Base-by-base conservation (phyloP, 805 yeast species). In the Kockiozyma suomiensis region DNA sequence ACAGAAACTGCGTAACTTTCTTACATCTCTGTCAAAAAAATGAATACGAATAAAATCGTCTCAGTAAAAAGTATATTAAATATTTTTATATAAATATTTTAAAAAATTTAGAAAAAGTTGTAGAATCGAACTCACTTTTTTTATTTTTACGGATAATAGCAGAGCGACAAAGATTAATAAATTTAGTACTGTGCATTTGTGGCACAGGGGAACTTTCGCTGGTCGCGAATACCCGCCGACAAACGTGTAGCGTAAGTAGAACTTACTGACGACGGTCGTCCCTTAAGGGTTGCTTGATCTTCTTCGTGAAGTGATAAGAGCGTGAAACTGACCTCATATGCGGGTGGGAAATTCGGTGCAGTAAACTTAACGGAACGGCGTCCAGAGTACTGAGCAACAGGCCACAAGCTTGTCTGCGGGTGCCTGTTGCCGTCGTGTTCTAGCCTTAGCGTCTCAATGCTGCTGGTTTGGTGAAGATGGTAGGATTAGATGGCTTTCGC, bases 311-410 rank as follows among this genome's bases (percentile, higher is more conserved):
- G 8, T 13, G 41, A 23, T n/a, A n/a, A n/a, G 38, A 15, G 48
- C 52, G 59, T 49, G 38, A 50, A 51, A 47, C 10, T 26, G 30
- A n/a, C 48, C 40, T 47, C 15, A 59, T 58, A 62, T 59, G 66
- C 66, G 66, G 66, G 59, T 62, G 66, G 66, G 66, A 62, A 62
- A 62, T 62, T 62, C 66, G 66, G 66, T 62, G 66, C 41, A 58
- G 66, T 50, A 51, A 62, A 40, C 23, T 7, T 50, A 12, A 28
- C n/a, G n/a, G n/a, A n/a, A n/a, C n/a, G n/a, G n/a, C n/a, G n/a
- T n/a, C n/a, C n/a, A n/a, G n/a, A n/a, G n/a, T n/a, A n/a, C n/a
- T n/a, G n/a, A n/a, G n/a, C n/a, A n/a, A n/a, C n/a, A n/a, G n/a
- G n/a, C n/a, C n/a, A n/a, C n/a, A n/a, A n/a, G n/a, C n/a, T n/a